Evolutionary conservation across 1,139 yeast species (phyloP), one percentile per base, ranked within the genome.

Genomic region (Scheffersomyces titani): DNA sequence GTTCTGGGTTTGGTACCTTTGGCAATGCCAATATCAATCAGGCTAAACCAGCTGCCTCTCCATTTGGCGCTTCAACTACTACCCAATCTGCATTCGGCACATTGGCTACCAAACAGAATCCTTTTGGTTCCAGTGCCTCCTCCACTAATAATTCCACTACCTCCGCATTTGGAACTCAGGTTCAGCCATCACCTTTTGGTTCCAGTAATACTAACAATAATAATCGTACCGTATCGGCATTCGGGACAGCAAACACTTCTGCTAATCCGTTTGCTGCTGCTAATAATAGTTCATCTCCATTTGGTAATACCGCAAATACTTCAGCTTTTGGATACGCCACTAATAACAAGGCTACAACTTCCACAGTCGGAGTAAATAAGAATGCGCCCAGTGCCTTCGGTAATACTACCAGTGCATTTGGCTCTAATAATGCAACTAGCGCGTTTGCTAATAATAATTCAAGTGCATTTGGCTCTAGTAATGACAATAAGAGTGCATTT

Each of bases 391-490:
- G 21, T 22, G 21, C 53, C 18, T 45, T 45, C 30, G 49, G 49
- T 7, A 20, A 21, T 20, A 49, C 47, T 16, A 46, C 48, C 56
- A 49, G 24, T 11, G 57, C 61, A 44, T 60, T 62, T 56, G 65
- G 63, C 5, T 52, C 54, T 47, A 18, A 59, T 19, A 50, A 7
- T 30, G 5, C 51, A 4, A 24, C 56, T 47, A 54, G 54, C 18
- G 49, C 59, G 5, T 55, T 59, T 21, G 55, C 66, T 55, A 68
- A 65, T 4, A 49, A 44, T 51, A 50, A 36, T n/a, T n/a, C n/a
- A n/a, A n/a, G 54, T 19, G 49, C 59, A 6, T 55, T 59, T 21
- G 55, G 63, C 2, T 65, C 66, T 55, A 68, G 65, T 4, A 49
- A 44, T 51, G 50, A 36, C 40, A 59, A 56, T n/a, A 44, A 24